phyloP scores from a whole-genome alignment of 495 filamentous ascomycete genomes.

The Penicillium maclennaniae region DNA sequence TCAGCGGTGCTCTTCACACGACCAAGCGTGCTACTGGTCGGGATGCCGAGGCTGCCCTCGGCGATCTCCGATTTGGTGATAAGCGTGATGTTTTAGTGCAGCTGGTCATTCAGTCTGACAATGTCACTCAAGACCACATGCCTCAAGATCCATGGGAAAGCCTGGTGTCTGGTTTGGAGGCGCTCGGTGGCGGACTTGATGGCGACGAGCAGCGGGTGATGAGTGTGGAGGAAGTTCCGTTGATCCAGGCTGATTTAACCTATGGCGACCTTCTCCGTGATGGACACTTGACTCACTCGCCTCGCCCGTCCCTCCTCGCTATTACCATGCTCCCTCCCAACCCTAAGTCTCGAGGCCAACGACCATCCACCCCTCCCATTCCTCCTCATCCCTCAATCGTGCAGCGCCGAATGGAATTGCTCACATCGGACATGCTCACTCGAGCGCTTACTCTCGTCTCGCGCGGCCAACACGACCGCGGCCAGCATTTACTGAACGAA shows the following conservation, averaged over 20 bases:
- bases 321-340: slow-evolving; percentile 95
- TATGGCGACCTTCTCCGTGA: slow-evolving; percentile 95
- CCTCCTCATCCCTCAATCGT: slow-evolving; percentile 95
- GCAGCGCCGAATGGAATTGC: slow-evolving; percentile 93
- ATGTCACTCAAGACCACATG: slow-evolving; percentile 74
- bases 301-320: slow-evolving; percentile 86
- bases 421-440: slow-evolving; percentile 98
- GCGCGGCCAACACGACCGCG: slow-evolving; percentile 87
- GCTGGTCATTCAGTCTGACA: slow-evolving; percentile 88
- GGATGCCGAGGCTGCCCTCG: slow-evolving; percentile 89
- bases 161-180: slow-evolving; percentile 91
- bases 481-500: slow-evolving; percentile 84
- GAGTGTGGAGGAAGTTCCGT: slow-evolving; percentile 90
- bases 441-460: slow-evolving; percentile 87
- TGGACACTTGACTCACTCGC: slow-evolving; percentile 79
- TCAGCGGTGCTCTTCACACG: slow-evolving; percentile 92
- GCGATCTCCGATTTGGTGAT: slow-evolving; percentile 93
- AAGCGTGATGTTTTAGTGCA: slow-evolving; percentile 97
- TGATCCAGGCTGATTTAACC: slow-evolving; percentile 91
- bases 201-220: slow-evolving; percentile 77
- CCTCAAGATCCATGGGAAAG: slow-evolving; percentile 97
- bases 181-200: slow-evolving; percentile 86
- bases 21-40: slow-evolving; percentile 96
- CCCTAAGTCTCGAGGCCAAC: slow-evolving; percentile 56
- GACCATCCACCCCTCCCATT: slow-evolving; percentile 73